phyloP scores from a whole-genome alignment of 2,329 filamentous ascomycete species.

The Colletotrichum incanum region DNA sequence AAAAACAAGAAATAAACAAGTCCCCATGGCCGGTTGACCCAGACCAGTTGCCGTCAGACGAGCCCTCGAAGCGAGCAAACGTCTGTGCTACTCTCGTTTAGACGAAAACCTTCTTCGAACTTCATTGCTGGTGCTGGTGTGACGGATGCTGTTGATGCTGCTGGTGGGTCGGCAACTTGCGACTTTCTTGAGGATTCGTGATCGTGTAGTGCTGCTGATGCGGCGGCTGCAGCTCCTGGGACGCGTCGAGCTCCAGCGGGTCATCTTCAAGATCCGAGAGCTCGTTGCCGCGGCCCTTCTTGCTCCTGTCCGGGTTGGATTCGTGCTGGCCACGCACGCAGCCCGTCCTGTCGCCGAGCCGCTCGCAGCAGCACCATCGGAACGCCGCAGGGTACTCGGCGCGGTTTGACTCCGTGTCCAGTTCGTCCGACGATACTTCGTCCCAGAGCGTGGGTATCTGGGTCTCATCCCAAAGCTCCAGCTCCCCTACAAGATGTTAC shows the following conservation, averaged over 20 bases:
- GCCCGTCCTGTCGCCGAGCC: constrained; percentile 28
- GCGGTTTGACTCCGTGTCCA: constrained; percentile 41
- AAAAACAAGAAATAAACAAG: neutral
- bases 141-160: neutral
- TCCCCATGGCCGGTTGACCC: constrained; percentile 20
- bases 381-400: constrained; percentile 40
- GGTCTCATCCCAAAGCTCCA: constrained; percentile 42
- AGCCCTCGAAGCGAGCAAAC: neutral
- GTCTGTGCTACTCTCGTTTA: neutral
- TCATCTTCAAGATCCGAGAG: constrained; percentile 38
- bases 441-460: constrained; percentile 34
- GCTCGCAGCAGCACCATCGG: constrained; percentile 42
- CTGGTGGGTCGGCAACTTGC: neutral
- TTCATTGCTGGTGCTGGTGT: neutral
- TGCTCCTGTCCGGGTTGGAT: constrained; percentile 41
- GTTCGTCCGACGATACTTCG: constrained; percentile 36
- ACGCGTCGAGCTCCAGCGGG: constrained; percentile 31
- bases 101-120: constrained; percentile 1
- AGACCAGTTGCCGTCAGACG: neutral
- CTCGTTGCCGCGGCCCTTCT: constrained; percentile 40
- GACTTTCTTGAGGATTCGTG: neutral
- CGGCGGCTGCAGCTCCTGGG: constrained; percentile 16
- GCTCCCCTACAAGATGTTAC: constrained; percentile 23
- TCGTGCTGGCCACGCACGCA: constrained; percentile 41
- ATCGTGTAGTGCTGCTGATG: constrained; percentile 21